Conservation (phyloP, 164 flowering plant genomes). For the Chimonanthus praecox region DNA sequence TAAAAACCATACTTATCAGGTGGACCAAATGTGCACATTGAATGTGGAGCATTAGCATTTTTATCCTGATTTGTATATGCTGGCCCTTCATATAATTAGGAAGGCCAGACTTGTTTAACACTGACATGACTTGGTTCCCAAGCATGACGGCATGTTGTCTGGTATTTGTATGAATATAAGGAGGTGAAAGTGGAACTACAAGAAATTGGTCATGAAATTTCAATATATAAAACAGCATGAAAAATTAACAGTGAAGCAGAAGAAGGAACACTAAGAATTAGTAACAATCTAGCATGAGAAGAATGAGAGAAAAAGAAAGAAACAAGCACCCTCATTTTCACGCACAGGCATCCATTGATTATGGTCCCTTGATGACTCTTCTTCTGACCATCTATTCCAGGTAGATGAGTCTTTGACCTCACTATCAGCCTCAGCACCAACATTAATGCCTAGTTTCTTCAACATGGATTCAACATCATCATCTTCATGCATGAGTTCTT, state of each 20-base stretch:
- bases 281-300: not conserved
- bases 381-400: constrained; percentile 87
- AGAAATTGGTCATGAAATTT: not conserved
- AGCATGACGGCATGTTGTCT: not conserved
- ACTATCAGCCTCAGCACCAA: constrained; percentile 45
- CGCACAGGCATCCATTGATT: constrained; percentile 91
- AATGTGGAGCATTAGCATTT: not conserved
- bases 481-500: constrained; percentile 36
- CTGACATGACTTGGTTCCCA: not conserved
- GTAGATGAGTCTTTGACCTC: constrained; percentile 60
- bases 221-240: not conserved
- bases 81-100: not conserved
- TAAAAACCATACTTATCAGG: not conserved
- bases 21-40: not conserved
- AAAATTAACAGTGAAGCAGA: not conserved
- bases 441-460: constrained; percentile 72
- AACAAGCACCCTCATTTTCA: constrained; percentile 44
- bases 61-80: not conserved
- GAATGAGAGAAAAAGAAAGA: constrained; percentile 5
- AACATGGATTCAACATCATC: constrained; percentile 72
- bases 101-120: not conserved
- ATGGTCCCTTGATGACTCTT: constrained; percentile 59
- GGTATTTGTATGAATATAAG: not conserved
- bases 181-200: not conserved
- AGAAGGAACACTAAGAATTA: not conserved